Base-by-base conservation (phyloP, 225 moss, liverwort and hornwort genomes). In the Marchantia paleacea region DNA sequence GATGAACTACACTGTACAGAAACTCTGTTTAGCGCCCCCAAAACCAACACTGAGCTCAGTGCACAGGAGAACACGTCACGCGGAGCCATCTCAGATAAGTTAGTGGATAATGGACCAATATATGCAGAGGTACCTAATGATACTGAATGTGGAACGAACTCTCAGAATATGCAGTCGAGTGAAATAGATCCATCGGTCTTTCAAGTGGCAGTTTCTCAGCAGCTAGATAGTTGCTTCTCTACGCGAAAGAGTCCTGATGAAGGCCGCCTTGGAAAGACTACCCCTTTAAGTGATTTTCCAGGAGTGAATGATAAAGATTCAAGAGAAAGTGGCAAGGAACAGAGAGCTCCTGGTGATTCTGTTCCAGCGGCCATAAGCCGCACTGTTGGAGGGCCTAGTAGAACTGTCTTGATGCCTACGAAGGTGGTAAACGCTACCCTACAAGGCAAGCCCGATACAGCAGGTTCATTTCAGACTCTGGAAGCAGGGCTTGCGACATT, bases 401-500 rank as follows among this genome's bases (percentile, higher is more conserved):
- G 49, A 52, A 5, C 64, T 10, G 15, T 12, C 50, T 20, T 20
- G 50, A 22, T 39, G 12, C 25, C 25, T 50, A 61, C 15, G 47
- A 39, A 22, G 62, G 29, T 18, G 39, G 64, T 24, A 51, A 51
- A 65, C 13, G 52, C 65, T 64, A 18, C 51, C 19, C 50, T n/a
- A 48, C 77, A 25, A 9, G 47, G 63, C 13, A 77, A 26, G 51
- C 63, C 14, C 2, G 64, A 49, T 50, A 52, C 48, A 50, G 18
- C 64, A 26, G 64, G 22, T 78, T 7, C 26, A 51, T 24, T n/a
- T 29, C 78, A 76, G 47, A 20, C 50, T 25, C 52, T 78, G 11
- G 55, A 16, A 29, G 75, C 75, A 55, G 74, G 53, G 10, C 52
- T 55, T 11, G 39, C 72, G 22, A 72, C 72, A 4, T 74, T 74